phyloP scores from a whole-genome alignment of 768 basidiomycete species.

The Kwoniella europaea region DNA sequence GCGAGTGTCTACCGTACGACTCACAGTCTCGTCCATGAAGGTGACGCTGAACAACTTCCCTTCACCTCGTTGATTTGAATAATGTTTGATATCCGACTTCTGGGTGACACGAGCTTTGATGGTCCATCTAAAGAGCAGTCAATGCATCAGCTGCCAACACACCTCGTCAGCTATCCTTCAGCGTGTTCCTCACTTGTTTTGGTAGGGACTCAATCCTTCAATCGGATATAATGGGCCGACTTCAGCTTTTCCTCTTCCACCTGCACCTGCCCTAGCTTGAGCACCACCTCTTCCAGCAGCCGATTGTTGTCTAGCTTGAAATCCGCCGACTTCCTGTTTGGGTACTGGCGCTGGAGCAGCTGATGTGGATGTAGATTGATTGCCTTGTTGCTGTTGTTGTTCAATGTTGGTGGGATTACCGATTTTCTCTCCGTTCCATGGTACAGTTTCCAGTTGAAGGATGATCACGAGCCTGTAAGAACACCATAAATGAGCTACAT shows the following conservation, averaged over 20 bases:
- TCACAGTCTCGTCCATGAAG: constrained; percentile 89
- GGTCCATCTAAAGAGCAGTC: constrained; percentile 68
- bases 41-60: constrained; percentile 93
- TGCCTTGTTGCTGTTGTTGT: constrained; percentile 56
- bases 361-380: constrained; percentile 54
- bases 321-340: constrained; percentile 28
- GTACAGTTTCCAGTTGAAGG: constrained; percentile 60
- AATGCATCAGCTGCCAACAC: too few species aligned
- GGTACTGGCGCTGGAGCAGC: constrained; percentile 53
- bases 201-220: constrained; percentile 91
- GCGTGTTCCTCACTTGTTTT: constrained; percentile 69
- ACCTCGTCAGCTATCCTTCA: too few species aligned
- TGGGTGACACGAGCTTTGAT: constrained; percentile 92
- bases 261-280: constrained; percentile 23
- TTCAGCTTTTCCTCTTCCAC: constrained; percentile 30
- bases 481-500: constrained; percentile 5
- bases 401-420: constrained; percentile 66
- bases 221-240: constrained; percentile 73
- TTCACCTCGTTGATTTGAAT: constrained; percentile 86
- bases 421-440: constrained; percentile 67
- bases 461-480: constrained; percentile 75
- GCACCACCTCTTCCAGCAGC: constrained; percentile 23
- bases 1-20: constrained; percentile 7
- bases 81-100: constrained; percentile 86
- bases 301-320: constrained; percentile 35